phyloP scores from a whole-genome alignment of 2,329 filamentous ascomycete genomes.

The Calonectria pseudoturangicola region DNA sequence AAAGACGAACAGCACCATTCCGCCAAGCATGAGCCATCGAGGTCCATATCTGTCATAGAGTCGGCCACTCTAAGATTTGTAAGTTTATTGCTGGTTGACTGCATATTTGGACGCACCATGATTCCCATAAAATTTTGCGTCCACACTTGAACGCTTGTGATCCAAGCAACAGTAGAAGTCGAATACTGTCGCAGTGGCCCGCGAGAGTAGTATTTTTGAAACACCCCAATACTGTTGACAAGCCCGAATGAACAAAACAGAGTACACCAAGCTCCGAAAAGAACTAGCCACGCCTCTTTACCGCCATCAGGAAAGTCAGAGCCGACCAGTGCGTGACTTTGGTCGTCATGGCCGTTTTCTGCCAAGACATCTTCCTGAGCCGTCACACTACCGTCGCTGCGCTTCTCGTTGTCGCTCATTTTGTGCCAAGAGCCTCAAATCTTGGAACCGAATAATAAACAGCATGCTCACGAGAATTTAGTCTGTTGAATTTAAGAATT shows the following conservation, averaged over 20 bases:
- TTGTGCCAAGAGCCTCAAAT: neutral
- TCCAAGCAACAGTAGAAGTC: constrained; percentile 76
- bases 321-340: neutral
- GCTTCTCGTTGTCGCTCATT: constrained; percentile 7
- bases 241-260: constrained; percentile 65
- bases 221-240: constrained; percentile 70
- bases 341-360: neutral
- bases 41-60: constrained; percentile 79
- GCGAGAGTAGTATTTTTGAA: constrained; percentile 75
- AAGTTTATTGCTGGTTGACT: constrained; percentile 22
- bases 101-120: constrained; percentile 55
- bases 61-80: constrained; percentile 64
- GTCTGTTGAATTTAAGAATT: neutral
- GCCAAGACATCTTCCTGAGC: constrained; percentile 12
- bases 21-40: constrained; percentile 70
- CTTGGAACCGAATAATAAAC: neutral
- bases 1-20: constrained; percentile 74
- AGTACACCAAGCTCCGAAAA: constrained; percentile 63
- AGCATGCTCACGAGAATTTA: neutral
- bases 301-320: constrained; percentile 51
- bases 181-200: constrained; percentile 69
- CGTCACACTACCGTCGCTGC: neutral
- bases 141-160: constrained; percentile 73
- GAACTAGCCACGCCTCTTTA: constrained; percentile 61
- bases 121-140: constrained; percentile 67